Percentiles rank a stretch among this genome's conserved stretches.
phyloP scores from a whole-genome alignment of 371 early-diverging fungal species.

The Rhizopus arrhizus region DNA sequence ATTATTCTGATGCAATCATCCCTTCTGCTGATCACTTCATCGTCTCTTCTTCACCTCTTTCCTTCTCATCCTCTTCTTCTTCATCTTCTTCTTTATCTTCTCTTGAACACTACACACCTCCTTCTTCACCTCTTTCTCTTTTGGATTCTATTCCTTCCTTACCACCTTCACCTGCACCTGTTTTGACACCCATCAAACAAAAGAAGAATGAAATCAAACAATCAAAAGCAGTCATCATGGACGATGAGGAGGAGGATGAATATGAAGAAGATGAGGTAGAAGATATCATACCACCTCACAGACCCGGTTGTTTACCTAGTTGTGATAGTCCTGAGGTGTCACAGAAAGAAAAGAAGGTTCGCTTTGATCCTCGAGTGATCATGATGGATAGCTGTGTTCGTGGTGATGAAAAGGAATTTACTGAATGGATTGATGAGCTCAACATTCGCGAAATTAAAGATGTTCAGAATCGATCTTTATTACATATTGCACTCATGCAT shows the following conservation, averaged over 20 bases:
- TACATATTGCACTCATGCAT: slow-evolving; percentile 46
- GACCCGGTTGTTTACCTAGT: slow-evolving; percentile 26
- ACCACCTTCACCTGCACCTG: slow-evolving; percentile 8
- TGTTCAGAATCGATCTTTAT: slow-evolving; percentile 21
- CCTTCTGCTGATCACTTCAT: slow-evolving; percentile 7
- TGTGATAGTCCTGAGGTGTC: not conserved
- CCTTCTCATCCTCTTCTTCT: slow-evolving; percentile 27
- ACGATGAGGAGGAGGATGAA: not conserved
- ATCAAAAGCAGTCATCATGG: not conserved
- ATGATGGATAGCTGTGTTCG: slow-evolving; percentile 47
- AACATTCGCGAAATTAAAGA: slow-evolving; percentile 17
- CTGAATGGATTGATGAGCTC: slow-evolving; percentile 4
- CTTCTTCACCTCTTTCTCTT: slow-evolving; percentile 17
- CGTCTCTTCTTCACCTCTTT: slow-evolving; percentile 27
- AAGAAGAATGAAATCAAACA: slow-evolving; percentile 6
- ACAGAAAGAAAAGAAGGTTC: slow-evolving; percentile 36
- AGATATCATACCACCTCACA: slow-evolving; percentile 4
- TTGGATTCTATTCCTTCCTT: not conserved
- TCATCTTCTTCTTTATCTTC: slow-evolving; percentile 21
- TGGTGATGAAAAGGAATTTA: slow-evolving; percentile 37
- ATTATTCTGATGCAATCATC: not conserved
- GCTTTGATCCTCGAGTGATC: slow-evolving; percentile 39
- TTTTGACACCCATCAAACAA: not conserved
- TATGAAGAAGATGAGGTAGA: slow-evolving; percentile 11
- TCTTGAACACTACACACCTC: slow-evolving; percentile 24